Conservation (phyloP, 2,329 filamentous ascomycete genomes). For the Diaporthe citriasiana region DNA sequence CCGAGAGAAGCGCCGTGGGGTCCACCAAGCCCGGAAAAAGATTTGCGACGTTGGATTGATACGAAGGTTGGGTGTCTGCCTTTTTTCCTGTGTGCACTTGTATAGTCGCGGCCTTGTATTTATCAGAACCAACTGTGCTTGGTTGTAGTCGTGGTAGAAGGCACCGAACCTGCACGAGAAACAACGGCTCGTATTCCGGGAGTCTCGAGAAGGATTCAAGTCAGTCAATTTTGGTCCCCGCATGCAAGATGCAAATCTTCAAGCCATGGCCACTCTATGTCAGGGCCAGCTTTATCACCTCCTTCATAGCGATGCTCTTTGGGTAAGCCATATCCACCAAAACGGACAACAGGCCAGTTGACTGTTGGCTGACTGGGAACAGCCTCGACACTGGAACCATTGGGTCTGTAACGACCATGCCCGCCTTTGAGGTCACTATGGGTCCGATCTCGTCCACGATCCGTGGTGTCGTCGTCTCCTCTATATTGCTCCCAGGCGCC, state of each 20-base stretch:
- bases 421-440: constrained; percentile 63
- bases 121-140: background rate
- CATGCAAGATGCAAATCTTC: constrained; percentile 15
- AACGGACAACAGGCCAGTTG: too few species aligned
- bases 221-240: background rate
- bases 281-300: constrained; percentile 44
- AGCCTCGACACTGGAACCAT: constrained; percentile 64
- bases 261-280: constrained; percentile 42
- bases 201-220: background rate
- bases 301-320: constrained; percentile 44
- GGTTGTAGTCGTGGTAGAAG: background rate
- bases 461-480: constrained; percentile 72
- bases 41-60: background rate
- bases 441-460: constrained; percentile 67
- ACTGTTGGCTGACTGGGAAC: background rate
- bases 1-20: constrained; percentile 24
- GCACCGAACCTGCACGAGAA: background rate
- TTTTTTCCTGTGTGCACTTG: background rate
- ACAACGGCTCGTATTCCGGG: too few species aligned
- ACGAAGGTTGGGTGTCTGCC: constrained; percentile 2
- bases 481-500: constrained; percentile 71
- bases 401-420: constrained; percentile 72
- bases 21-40: constrained; percentile 13
- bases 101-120: background rate
- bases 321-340: constrained; percentile 35